Conservation (phyloP, 2,329 filamentous ascomycete genomes). For the Ophioceras dolichostomum region DNA sequence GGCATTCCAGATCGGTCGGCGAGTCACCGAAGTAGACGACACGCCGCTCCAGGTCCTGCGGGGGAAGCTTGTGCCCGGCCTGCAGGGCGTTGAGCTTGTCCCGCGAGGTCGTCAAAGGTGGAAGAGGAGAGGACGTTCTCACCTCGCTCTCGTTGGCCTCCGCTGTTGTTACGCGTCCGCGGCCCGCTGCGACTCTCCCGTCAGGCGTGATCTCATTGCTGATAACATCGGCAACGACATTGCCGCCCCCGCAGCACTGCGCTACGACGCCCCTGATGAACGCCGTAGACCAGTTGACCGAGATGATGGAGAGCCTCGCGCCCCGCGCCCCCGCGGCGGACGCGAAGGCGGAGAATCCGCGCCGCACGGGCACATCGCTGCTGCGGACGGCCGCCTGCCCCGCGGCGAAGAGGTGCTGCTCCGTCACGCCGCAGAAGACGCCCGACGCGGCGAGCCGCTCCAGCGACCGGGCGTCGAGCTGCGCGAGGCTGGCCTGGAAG, state of each 20-base stretch:
- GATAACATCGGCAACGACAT: constrained; percentile 18
- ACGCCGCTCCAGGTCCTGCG: constrained; percentile 1
- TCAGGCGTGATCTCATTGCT: constrained; percentile 29
- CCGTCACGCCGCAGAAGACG: constrained; percentile 29
- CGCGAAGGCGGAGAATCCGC: constrained; percentile 12
- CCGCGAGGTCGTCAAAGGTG: constrained; percentile 25
- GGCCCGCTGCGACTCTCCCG: constrained; percentile 22
- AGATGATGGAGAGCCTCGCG: constrained; percentile 31
- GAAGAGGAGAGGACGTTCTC: background rate
- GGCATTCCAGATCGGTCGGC: constrained; percentile 41
- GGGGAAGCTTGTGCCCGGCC: constrained; percentile 1
- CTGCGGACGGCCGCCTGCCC: constrained; percentile 22
- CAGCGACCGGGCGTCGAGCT: constrained; percentile 33
- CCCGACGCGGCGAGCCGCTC: constrained; percentile 26
- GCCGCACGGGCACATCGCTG: constrained; percentile 21
- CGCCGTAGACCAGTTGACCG: constrained; percentile 25
- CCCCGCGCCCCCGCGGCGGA: constrained; percentile 12
- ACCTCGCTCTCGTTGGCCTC: no score
- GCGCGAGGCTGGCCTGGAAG: constrained; percentile 29
- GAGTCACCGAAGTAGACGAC: constrained; percentile 48
- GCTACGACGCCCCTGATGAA: constrained; percentile 18
- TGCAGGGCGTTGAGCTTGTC: constrained; percentile 33
- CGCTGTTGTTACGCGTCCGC: constrained; percentile 6
- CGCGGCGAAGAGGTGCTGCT: constrained; percentile 20
- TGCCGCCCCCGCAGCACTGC: constrained; percentile 1